phyloP scores from a whole-genome alignment of 139 green algal genomes.

The Picochlorum sp. region DNA sequence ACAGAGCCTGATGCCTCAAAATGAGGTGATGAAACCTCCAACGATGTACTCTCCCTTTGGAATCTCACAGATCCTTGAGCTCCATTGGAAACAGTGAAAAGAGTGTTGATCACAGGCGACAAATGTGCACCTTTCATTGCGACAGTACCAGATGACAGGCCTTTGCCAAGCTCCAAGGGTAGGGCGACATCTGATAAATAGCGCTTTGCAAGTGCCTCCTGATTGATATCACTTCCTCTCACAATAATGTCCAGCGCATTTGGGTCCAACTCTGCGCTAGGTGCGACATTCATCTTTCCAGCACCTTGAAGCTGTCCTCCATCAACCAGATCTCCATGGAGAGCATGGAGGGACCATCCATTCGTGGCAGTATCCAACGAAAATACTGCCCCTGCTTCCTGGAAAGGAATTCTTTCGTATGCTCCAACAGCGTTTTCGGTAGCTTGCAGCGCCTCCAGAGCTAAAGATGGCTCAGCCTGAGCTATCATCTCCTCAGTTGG shows the following conservation, averaged over 20 bases:
- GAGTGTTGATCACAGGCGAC: slow-evolving; percentile 45
- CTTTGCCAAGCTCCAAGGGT: slow-evolving; percentile 32
- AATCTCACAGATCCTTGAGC: slow-evolving; percentile 27
- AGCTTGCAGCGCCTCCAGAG: slow-evolving; percentile 30
- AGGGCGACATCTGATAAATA: slow-evolving; percentile 58
- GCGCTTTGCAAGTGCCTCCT: slow-evolving; percentile 45
- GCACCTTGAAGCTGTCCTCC: slow-evolving; percentile 67
- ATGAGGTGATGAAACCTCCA: slow-evolving; percentile 25
- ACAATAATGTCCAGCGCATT: slow-evolving; percentile 62
- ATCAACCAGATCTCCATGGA: slow-evolving; percentile 52
- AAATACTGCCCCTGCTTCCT: slow-evolving; percentile 59
- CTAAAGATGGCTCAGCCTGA: slow-evolving; percentile 21
- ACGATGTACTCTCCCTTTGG: slow-evolving; percentile 14
- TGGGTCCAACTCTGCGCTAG: slow-evolving; percentile 67
- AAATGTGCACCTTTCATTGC: slow-evolving; percentile 57
- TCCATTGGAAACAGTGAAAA: slow-evolving; percentile 36
- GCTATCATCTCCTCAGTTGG: slow-evolving; percentile 20
- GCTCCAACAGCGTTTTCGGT: slow-evolving; percentile 55
- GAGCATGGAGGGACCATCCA: slow-evolving; percentile 59
- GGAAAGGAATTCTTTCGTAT: slow-evolving; percentile 68
- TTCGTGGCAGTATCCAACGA: slow-evolving; percentile 72
- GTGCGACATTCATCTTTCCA: slow-evolving; percentile 73
- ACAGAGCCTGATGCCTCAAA: slow-evolving; percentile 32
- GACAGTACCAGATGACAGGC: slow-evolving; percentile 27
- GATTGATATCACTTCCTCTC: slow-evolving; percentile 52